Conservation (phyloP, 139 green algal genomes). For the Raphidocelis subcapitata region DNA sequence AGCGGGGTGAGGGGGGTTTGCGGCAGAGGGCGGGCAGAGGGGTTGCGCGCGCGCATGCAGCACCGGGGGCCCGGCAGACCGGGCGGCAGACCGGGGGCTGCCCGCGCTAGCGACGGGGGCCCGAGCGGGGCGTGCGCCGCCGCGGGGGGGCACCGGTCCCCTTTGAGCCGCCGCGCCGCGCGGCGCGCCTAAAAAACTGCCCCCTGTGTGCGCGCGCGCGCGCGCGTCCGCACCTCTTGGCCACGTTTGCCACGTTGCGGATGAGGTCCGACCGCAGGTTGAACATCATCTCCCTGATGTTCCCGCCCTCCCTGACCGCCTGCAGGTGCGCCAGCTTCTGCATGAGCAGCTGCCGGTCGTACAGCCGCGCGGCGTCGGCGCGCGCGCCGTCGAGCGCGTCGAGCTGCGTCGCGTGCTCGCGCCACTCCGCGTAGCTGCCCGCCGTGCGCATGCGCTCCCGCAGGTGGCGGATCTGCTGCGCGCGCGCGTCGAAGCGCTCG, state of each 20-base stretch:
- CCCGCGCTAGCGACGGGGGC: no score
- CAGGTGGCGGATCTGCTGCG: slow-evolving; percentile 33
- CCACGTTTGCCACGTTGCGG: slow-evolving; percentile 95
- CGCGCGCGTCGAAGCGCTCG: slow-evolving; percentile 39
- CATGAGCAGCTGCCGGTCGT: slow-evolving; percentile 85
- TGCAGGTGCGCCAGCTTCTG: slow-evolving; percentile 66
- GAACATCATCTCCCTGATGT: slow-evolving; percentile 85
- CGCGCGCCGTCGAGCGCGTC: slow-evolving; percentile 41
- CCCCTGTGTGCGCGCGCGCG: no score
- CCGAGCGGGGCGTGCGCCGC: no score
- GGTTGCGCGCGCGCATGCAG: no score
- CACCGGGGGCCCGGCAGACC: no score
- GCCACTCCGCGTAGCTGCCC: slow-evolving; percentile 69
- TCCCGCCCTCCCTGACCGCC: slow-evolving; percentile 46
- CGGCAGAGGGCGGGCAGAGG: no score
- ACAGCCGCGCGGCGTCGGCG: slow-evolving; percentile 39
- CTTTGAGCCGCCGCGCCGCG: no score
- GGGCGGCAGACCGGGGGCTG: no score
- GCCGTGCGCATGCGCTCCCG: slow-evolving; percentile 27
- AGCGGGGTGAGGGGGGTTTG: background rate
- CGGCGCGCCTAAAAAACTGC: no score
- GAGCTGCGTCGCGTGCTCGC: slow-evolving; percentile 55
- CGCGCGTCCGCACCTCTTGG: slow-evolving; percentile 48
- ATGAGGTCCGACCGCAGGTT: slow-evolving; percentile 90
- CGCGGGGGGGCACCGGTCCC: no score